Base-by-base conservation (phyloP, 495 filamentous ascomycete species). In the Cercophora newfieldiana region DNA sequence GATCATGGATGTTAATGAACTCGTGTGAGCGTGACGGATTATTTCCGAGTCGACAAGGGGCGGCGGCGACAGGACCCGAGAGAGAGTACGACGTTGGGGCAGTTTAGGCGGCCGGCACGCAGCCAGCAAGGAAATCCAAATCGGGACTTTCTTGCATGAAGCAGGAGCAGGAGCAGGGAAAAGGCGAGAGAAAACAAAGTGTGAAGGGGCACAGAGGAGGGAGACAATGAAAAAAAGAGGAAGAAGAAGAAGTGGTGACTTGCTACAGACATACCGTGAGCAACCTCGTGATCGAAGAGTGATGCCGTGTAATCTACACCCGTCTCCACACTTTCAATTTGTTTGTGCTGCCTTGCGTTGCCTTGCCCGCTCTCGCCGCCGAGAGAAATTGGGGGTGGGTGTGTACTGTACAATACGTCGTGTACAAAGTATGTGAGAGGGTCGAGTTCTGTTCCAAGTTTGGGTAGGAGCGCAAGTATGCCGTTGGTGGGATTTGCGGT, bases 281-380 rank as follows among this genome's bases (percentile, higher is more conserved):
- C 49, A 66, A 66, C 51, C 64, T 66, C 64, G 64, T 66, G 64
- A 66, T 56, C 64, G 55, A 55, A 19, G 37, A 26, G n/a, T 25
- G 29, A 47, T 66, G 64, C 64, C 58, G 57, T 66, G 64, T 61
- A 63, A 25, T 48, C 61, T 24, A 55, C 49, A 21, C 6, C 51
- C 37, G 7, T 14, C 25, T 33, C 55, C 18, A 24, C 55, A 59
- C 44, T 28, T 53, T 31, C 12, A 21, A 19, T 44, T 44, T 14
- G 12, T 14, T 44, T 44, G 37, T 21, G 7, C n/a, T 22, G 6
- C 21, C 10, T 28, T 54, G 48, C 10, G 7, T 30, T 14, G 19
- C 19, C 24, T 30, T n/a, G n/a, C n/a, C n/a, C n/a, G n/a, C n/a
- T n/a, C n/a, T 56, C 25, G 28, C 24, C 53, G 37, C 37, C 37